These are phyloP conservation scores for Metschnikowia borealis DNA, from an alignment of 805 yeast species.

Conservation along the genomic window DNA sequence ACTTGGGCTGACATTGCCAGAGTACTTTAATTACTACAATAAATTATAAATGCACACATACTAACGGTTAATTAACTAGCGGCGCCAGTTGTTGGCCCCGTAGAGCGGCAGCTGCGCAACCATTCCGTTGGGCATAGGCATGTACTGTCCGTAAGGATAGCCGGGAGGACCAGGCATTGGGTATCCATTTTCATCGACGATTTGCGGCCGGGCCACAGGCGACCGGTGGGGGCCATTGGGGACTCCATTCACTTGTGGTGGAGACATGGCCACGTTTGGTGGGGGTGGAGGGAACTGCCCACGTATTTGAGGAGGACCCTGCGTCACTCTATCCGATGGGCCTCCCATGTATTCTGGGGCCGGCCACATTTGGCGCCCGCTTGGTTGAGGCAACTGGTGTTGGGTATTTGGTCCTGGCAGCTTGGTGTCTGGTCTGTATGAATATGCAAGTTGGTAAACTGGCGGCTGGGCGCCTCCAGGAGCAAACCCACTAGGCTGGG, in stretches of 20 bases:
- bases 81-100: slow-evolving; percentile 17
- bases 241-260: slow-evolving; percentile 10
- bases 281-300: slow-evolving; percentile 15
- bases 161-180: slow-evolving; percentile 28
- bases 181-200: slow-evolving; percentile 13
- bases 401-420: slow-evolving; percentile 17
- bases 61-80: background rate
- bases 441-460: slow-evolving; percentile 6
- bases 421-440: slow-evolving; percentile 15
- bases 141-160: slow-evolving; percentile 36
- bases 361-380: slow-evolving; percentile 23
- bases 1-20: slow-evolving; percentile 4
- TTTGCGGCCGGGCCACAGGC: slow-evolving; percentile 13
- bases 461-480: slow-evolving; percentile 8
- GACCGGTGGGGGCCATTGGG: slow-evolving; percentile 15
- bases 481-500: slow-evolving; percentile 1
- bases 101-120: slow-evolving; percentile 23
- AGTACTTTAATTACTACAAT: background rate
- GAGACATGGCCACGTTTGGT: slow-evolving; percentile 14
- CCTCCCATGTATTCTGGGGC: slow-evolving; percentile 16
- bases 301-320: slow-evolving; percentile 14
- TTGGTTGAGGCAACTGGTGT: slow-evolving; percentile 27
- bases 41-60: background rate
- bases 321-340: slow-evolving; percentile 20
- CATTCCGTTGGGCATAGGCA: slow-evolving; percentile 32